Base-by-base conservation (phyloP, 345 rosid genomes). In the Ailanthus altissimus region DNA sequence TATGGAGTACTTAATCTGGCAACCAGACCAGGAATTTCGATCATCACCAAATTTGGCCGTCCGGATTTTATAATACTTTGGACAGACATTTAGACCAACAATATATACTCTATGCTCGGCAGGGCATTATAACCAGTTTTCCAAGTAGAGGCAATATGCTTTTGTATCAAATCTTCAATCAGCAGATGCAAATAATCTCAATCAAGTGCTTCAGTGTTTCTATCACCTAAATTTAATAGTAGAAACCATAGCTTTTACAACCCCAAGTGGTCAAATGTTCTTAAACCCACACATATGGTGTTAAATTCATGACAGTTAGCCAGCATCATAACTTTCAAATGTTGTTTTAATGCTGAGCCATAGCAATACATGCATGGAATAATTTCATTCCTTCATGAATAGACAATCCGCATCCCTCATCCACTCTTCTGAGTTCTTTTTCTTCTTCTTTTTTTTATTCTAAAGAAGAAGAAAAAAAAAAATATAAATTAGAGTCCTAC, bases 161-260 rank as follows among this genome's bases (percentile, higher is more conserved):
- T 21, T 21, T 14, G 15, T 57, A 50, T 57, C 23, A 58, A 58
- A n/a, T 73, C 45, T 61, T 72, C 42, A 16, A 53, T 46, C 76
- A 45, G 76, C 76, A 73, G 51, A 25, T 45, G 16, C 36, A 46
- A 15, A 73, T 43, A 25, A 42, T 25, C 21, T 10, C 25, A n/a
- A 56, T 14, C 28, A 73, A 21, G 7, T 73, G 62, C 45, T 2
- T 49, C 61, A 70, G n/a, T 70, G 60, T 32, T 38, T n/a, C 62
- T 15, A n/a, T 71, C 49, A 38, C 63, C 74, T 53, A 56, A 2
- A 26, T 47, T 47, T 61, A 13, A 73, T 2, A 46, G 4, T 25
- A 61, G 23, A 0, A 73, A 32, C 43, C 58, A 47, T 61, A 12
- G 45, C 32, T 73, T 58, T 18, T 16, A 59, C 40, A n/a, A 45